Evolutionary conservation across 805 yeast species (phyloP).

Genomic region (Saturnispora galanensis): DNA sequence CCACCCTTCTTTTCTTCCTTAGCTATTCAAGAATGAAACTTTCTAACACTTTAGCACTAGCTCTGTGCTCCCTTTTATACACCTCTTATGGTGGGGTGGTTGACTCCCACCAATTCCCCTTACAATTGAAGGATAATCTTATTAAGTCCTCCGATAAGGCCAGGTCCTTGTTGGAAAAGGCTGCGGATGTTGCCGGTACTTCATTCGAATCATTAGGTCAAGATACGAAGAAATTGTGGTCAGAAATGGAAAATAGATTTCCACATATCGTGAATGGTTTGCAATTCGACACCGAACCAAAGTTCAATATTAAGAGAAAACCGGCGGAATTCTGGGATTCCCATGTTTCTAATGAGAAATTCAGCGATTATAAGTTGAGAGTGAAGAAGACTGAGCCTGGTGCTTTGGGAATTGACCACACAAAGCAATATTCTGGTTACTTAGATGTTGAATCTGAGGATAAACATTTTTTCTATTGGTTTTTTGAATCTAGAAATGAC

Average conservation of each 20-base stretch:
- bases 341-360: constrained; percentile 26
- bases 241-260: constrained; percentile 50
- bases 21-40: constrained; percentile 7
- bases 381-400: constrained; percentile 39
- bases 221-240: constrained; percentile 46
- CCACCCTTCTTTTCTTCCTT: neutral
- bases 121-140: constrained; percentile 6
- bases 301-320: constrained; percentile 28
- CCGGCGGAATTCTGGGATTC: constrained; percentile 28
- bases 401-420: constrained; percentile 47
- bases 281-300: constrained; percentile 42
- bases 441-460: constrained; percentile 57
- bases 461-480: constrained; percentile 89
- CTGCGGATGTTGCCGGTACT: constrained; percentile 41
- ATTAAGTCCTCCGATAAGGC: constrained; percentile 9
- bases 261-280: constrained; percentile 46
- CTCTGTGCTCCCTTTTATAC: constrained; percentile 6
- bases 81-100: constrained; percentile 6
- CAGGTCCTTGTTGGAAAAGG: constrained; percentile 28
- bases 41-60: constrained; percentile 8
- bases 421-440: constrained; percentile 67
- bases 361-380: constrained; percentile 39
- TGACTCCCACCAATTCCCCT: constrained; percentile 5
- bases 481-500: constrained; percentile 83
- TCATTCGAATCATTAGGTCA: constrained; percentile 39